Base-by-base conservation (phyloP, 306 rosid genomes). In the Cicer pinnatifidum region DNA sequence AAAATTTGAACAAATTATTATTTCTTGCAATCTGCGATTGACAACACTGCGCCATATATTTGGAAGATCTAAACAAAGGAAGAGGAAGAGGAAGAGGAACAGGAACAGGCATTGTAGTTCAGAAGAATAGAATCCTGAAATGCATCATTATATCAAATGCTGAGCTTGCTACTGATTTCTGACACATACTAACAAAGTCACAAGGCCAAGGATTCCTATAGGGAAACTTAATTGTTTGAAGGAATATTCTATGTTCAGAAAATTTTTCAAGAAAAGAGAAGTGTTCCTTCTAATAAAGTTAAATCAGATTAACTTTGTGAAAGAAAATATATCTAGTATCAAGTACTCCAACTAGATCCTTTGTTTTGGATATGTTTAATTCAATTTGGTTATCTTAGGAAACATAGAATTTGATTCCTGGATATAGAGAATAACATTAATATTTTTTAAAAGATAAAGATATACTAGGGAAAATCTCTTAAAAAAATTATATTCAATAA, bases 61-160 rank as follows among this genome's bases (percentile, higher is more conserved):
- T 75, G 63, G 39, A 75, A 20, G 48, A 56, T 41, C 46, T 43
- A 50, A 75, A 70, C 78, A 57, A 45, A 60, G 48, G 33, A 53
- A 17, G 44, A 41, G 62, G 47, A 41, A 71, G 69, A 7, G n/a
- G n/a, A n/a, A n/a, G n/a, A 60, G 48, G 33, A 53, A 17, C 38
- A 41, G 62, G 47, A 41, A 71, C 64, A 7, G 12, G 39, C 57
- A 47, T 9, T 33, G 39, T 12, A 17, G 60, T 44, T 33, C 28
- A 41, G 53, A 28, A 28, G 46, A 43, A 35, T 44, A 39, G 45
- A 59, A 52, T 72, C 8, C n/a, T 9, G 12, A 69, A 56, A 57
- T 17, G 11, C 23, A 6, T 73, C 13, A 61, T 3, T 4, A 15
- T 38, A 74, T 41, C 17, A 53, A 53, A 59, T 40, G 38, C 41